phyloP scores from a whole-genome alignment of 495 filamentous ascomycete genomes.

The Penicillium lividum region DNA sequence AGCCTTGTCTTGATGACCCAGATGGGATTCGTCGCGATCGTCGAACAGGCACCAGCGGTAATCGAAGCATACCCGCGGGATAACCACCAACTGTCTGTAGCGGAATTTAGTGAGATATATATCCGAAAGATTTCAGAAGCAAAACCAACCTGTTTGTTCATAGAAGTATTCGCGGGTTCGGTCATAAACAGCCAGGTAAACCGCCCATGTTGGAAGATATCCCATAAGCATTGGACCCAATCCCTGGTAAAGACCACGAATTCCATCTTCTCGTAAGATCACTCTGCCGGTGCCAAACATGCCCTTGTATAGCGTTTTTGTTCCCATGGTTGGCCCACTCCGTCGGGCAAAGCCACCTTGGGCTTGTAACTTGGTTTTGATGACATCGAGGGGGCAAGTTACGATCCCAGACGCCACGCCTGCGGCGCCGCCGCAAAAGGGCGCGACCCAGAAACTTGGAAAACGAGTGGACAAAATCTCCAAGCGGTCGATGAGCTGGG shows the following conservation, averaged over 20 bases:
- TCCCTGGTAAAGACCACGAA: constrained; percentile 90
- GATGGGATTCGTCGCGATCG: constrained; percentile 96
- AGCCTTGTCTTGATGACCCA: constrained; percentile 99
- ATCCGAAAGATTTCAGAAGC: background rate
- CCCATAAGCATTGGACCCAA: constrained; percentile 91
- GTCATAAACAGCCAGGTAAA: constrained; percentile 96
- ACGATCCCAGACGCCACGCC: constrained; percentile 91
- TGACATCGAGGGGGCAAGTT: constrained; percentile 96
- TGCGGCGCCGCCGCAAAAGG: constrained; percentile 80
- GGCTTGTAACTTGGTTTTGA: constrained; percentile 97
- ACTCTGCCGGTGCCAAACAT: constrained; percentile 79
- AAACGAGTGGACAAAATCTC: constrained; percentile 54
- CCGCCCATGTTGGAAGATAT: constrained; percentile 96
- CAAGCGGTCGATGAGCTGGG: constrained; percentile 50
- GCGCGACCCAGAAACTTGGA: constrained; percentile 56
- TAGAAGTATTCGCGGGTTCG: constrained; percentile 73
- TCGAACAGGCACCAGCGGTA: constrained; percentile 86
- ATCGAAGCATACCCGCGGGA: constrained; percentile 75
- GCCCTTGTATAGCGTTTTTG: constrained; percentile 70
- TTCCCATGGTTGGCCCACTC: constrained; percentile 44
- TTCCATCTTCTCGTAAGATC: constrained; percentile 85
- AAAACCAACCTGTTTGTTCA: constrained; percentile 61
- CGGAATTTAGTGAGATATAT: constrained; percentile 12
- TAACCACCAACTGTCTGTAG: constrained; percentile 58
- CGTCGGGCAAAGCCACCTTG: constrained; percentile 74